Evolutionary conservation across 768 basidiomycete species (phyloP).

Genomic region (Suillus decipiens): DNA sequence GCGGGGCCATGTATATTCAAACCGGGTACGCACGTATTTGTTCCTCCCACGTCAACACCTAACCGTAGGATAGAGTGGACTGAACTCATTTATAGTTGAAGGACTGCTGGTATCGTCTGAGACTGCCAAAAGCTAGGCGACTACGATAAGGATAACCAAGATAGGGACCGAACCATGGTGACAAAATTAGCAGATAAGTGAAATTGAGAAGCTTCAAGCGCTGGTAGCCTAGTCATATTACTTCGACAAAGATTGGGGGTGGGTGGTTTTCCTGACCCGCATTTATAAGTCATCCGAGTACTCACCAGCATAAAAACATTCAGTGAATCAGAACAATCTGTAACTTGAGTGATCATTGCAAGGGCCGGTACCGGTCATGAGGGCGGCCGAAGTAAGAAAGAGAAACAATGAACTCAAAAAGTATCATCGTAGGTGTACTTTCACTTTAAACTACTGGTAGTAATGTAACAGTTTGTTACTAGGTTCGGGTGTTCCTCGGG

Average conservation of each 20-base stretch:
- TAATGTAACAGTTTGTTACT: background rate
- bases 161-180: background rate
- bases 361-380: too few relatives aligned
- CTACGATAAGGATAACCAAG: constrained; percentile 1
- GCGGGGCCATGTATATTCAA: background rate
- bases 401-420: background rate
- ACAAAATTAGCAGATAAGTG: constrained; percentile 4
- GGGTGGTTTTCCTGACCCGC: background rate
- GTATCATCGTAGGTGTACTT: background rate
- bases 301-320: background rate
- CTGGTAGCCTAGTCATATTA: background rate
- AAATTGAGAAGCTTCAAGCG: background rate
- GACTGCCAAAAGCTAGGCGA: background rate
- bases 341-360: background rate
- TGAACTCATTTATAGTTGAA: constrained; percentile 3
- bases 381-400: background rate
- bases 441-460: background rate
- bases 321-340: background rate
- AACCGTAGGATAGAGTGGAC: constrained; percentile 20
- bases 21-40: constrained; percentile 29
- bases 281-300: background rate
- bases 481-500: background rate
- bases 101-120: background rate
- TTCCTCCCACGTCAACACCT: constrained; percentile 38
- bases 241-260: background rate